Conservation (phyloP, 768 basidiomycete genomes). For the Kwoniella dendrophila region DNA sequence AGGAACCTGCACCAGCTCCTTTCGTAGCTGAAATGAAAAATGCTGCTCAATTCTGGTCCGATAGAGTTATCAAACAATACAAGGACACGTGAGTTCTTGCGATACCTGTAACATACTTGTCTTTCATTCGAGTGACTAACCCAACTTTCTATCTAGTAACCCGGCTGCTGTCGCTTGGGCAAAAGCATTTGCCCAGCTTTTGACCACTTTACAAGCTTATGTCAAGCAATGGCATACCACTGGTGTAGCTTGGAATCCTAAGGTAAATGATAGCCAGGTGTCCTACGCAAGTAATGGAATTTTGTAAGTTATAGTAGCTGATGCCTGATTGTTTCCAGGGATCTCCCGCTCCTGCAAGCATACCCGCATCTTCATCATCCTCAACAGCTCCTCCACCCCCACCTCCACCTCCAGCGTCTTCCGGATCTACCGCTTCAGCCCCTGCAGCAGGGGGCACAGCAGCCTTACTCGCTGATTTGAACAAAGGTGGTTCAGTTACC, state of each 20-base stretch:
- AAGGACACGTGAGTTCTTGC: slow-evolving; percentile 83
- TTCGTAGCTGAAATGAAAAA: slow-evolving; percentile 83
- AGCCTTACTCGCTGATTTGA: slow-evolving; percentile 87
- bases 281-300: not conserved
- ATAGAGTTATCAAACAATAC: slow-evolving; percentile 86
- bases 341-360: slow-evolving; percentile 53
- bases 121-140: not conserved
- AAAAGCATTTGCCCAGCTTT: slow-evolving; percentile 66
- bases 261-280: slow-evolving; percentile 60
- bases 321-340: slow-evolving; percentile 23
- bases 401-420: slow-evolving; percentile 51
- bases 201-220: slow-evolving; percentile 81
- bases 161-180: slow-evolving; percentile 88
- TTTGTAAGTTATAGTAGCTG: not conserved
- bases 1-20: slow-evolving; percentile 77
- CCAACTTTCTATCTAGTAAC: slow-evolving; percentile 63
- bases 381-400: slow-evolving; percentile 59
- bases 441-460: slow-evolving; percentile 60
- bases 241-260: slow-evolving; percentile 85
- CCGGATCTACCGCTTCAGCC: slow-evolving; percentile 45
- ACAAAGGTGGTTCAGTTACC: slow-evolving; percentile 85
- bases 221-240: slow-evolving; percentile 81
- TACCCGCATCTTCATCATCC: slow-evolving; percentile 40
- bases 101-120: not conserved
- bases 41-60: slow-evolving; percentile 80